Percentiles rank a stretch among this genome's conserved stretches.
Conservation (phyloP, 1,139 yeast species). For the Spathaspora sp. region DNA sequence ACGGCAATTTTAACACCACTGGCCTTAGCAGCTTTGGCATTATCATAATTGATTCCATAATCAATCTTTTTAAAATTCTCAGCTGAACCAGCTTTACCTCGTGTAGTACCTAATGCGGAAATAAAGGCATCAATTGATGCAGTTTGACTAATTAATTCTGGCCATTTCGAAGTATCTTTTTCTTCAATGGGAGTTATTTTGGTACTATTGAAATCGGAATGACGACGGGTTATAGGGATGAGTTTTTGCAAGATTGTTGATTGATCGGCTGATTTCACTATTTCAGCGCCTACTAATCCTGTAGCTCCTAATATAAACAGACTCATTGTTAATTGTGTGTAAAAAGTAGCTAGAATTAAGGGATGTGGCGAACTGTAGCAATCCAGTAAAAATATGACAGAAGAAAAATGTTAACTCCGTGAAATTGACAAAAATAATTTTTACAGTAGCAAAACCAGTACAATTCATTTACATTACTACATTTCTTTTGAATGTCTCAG, state of each 20-base stretch:
- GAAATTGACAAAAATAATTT: too few relatives aligned
- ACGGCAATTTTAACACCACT: slow-evolving; percentile 65
- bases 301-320: slow-evolving; percentile 56
- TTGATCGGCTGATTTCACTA: slow-evolving; percentile 38
- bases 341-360: neutral
- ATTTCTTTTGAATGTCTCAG: too few relatives aligned
- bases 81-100: slow-evolving; percentile 65
- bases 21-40: slow-evolving; percentile 69
- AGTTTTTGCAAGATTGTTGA: slow-evolving; percentile 32
- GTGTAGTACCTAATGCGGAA: slow-evolving; percentile 76
- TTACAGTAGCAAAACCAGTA: too few relatives aligned
- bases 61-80: slow-evolving; percentile 68
- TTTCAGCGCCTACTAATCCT: slow-evolving; percentile 55
- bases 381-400: neutral
- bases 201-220: slow-evolving; percentile 16
- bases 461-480: too few relatives aligned
- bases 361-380: neutral
- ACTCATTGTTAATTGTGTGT: slow-evolving; percentile 17
- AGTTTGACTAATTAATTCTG: slow-evolving; percentile 18
- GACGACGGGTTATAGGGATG: slow-evolving; percentile 47
- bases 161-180: slow-evolving; percentile 44
- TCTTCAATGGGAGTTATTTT: slow-evolving; percentile 12
- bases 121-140: slow-evolving; percentile 37
- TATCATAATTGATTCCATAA: slow-evolving; percentile 60
- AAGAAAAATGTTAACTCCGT: neutral